Evolutionary conservation across 352 stramenopile genomes (phyloP), one percentile per base, ranked within the genome.

Genomic region (Thraustochytrium sp.): DNA sequence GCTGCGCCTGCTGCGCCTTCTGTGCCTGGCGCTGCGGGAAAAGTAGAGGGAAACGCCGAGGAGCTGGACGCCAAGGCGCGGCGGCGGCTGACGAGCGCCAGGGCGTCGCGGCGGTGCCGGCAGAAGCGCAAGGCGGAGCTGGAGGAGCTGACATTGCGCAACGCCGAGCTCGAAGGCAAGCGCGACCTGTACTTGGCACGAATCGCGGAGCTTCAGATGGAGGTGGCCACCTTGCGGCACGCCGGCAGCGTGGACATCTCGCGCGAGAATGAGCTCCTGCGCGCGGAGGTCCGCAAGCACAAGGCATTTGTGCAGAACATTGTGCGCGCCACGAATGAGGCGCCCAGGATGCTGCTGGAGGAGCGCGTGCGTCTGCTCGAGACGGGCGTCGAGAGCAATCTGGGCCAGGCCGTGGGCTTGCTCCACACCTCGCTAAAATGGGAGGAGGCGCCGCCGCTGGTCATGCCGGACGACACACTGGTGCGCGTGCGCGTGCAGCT

Each of bases 181-280:
- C 42, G 65, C 11, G 23, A 40, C 2, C 16, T 77, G 5, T 62
- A 40, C n/a, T 26, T 77, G 8, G 42, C 38, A 1, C 65, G 65
- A 13, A 77, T 77, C 64, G 65, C 65, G 18, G 65, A 77, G 46
- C 65, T 77, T 77, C 65, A 77, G 65, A 23, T 55, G 18, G 65
- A 77, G 46, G 65, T 77, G 11, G 29, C 42, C 29, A 62, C 49
- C n/a, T 26, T 77, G 9, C 42, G 65, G 16, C 42, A 62, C 37
- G 65, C 42, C 38, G 65, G 65, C 29, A 62, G 49, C 42, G 23
- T 77, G 26, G 65, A 77, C 42, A 40, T 77, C 5, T 23, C 65
- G 8, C 42, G 49, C 23, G 65, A 77, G 31, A 77, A 77, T 29
- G 65, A 77, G 65, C 46, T 77, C 18, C 42, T 77, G 13, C 65